Conservation (phyloP, 2,329 filamentous ascomycete genomes). For the Cladosporium sp. region DNA sequence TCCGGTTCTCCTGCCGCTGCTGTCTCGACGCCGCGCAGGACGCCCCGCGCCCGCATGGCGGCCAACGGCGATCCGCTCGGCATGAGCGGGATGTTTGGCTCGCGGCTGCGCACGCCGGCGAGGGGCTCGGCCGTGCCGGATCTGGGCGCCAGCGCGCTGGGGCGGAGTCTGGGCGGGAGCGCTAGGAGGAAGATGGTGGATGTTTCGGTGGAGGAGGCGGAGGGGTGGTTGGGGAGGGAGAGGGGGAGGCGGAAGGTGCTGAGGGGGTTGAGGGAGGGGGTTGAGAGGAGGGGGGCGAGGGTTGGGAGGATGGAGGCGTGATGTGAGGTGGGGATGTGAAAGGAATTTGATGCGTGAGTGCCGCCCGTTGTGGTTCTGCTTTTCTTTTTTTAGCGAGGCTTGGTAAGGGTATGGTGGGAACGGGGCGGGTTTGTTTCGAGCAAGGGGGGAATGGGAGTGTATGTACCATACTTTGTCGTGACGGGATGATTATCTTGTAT, state of each 20-base stretch:
- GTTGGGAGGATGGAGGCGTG: slow-evolving; percentile 3
- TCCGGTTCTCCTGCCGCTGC: slow-evolving; percentile 28
- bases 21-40: slow-evolving; percentile 29
- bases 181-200: slow-evolving; percentile 33
- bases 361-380: no score
- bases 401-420: no score
- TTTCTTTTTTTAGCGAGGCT: no score
- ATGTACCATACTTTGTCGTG: no score
- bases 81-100: slow-evolving; percentile 30
- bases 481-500: no score
- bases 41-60: slow-evolving; percentile 18
- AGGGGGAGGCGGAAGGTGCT: slow-evolving; percentile 35
- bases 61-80: slow-evolving; percentile 29
- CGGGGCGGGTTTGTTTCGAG: no score
- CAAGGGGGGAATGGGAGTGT: no score
- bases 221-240: slow-evolving; percentile 28
- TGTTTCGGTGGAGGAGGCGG: slow-evolving; percentile 37
- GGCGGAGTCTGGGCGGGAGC: slow-evolving; percentile 23
- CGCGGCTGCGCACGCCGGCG: slow-evolving; percentile 19
- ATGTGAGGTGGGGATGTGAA: neutral
- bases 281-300: slow-evolving; percentile 20
- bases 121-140: slow-evolving; percentile 25
- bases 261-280: slow-evolving; percentile 31
- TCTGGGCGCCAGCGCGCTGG: slow-evolving; percentile 21
- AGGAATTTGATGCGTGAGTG: no score